A percentile compares a stretch with the other conserved stretches of the same genome.
Evolutionary conservation across 805 yeast species (phyloP).

Genomic region (Blastobotrys muscicola): DNA sequence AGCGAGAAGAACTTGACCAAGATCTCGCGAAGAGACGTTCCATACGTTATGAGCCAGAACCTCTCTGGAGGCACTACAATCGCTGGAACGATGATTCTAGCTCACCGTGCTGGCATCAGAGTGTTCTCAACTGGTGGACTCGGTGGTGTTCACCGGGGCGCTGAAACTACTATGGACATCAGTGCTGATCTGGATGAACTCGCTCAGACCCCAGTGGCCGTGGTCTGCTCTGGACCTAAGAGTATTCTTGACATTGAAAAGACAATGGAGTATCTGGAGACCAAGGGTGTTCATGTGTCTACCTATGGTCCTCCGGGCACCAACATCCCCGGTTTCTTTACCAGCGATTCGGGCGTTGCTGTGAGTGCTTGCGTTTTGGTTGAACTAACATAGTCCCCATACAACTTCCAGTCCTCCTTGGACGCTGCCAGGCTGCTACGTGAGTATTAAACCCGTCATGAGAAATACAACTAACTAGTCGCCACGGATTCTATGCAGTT

Average conservation of each 20-base stretch:
- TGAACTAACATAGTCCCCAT: slow-evolving; percentile 41
- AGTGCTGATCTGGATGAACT: slow-evolving; percentile 84
- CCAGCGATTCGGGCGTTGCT: slow-evolving; percentile 60
- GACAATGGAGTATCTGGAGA: slow-evolving; percentile 80
- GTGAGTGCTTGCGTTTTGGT: background rate
- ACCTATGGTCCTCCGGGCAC: slow-evolving; percentile 48
- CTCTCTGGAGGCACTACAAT: slow-evolving; percentile 85
- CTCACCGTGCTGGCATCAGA: slow-evolving; percentile 64
- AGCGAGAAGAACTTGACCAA: slow-evolving; percentile 34
- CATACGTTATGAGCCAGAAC: slow-evolving; percentile 52
- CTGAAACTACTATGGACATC: slow-evolving; percentile 64
- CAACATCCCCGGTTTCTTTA: slow-evolving; percentile 72
- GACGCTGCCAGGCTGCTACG: slow-evolving; percentile 58
- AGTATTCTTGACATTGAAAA: slow-evolving; percentile 70
- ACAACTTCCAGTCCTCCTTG: slow-evolving; percentile 39
- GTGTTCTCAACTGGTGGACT: slow-evolving; percentile 91
- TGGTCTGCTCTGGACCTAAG: slow-evolving; percentile 90
- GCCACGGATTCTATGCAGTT: slow-evolving; percentile 41
- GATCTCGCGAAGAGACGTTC: slow-evolving; percentile 73
- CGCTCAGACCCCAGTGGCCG: slow-evolving; percentile 73
- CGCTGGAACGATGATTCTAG: slow-evolving; percentile 78
- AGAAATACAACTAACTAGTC: slow-evolving; percentile 12
- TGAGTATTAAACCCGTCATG: slow-evolving; percentile 14
- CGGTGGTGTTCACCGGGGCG: slow-evolving; percentile 85
- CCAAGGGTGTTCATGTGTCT: slow-evolving; percentile 82